phyloP scores from a whole-genome alignment of 805 yeast genomes.

The Yamadazyma tumulicola region DNA sequence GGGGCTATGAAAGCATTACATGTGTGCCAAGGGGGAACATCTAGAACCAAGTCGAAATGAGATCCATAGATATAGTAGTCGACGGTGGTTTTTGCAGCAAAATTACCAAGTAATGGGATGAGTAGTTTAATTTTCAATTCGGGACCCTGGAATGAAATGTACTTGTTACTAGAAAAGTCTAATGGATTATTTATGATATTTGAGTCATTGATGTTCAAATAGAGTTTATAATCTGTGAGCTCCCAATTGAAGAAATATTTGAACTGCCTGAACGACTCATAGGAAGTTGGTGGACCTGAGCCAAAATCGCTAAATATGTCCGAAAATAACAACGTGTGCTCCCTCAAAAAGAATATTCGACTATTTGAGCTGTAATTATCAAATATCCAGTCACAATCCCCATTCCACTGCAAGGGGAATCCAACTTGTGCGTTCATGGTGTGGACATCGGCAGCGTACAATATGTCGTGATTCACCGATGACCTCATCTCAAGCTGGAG shows the following conservation, averaged over 20 bases:
- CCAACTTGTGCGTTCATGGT: constrained; percentile 53
- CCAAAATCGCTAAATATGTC: constrained; percentile 78
- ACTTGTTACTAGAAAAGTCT: constrained; percentile 78
- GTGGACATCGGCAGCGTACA: constrained; percentile 62
- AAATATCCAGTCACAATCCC: constrained; percentile 65
- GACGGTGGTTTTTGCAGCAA: constrained; percentile 49
- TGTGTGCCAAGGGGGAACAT: constrained; percentile 93
- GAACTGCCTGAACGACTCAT: constrained; percentile 75
- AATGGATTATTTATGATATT: constrained; percentile 88
- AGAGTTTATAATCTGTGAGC: constrained; percentile 53
- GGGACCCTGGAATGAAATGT: constrained; percentile 68
- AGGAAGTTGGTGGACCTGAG: constrained; percentile 66
- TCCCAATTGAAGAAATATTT: constrained; percentile 60
- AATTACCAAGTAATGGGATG: constrained; percentile 59
- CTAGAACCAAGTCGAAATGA: constrained; percentile 56
- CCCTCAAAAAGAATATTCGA: constrained; percentile 68
- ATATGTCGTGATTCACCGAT: constrained; percentile 83
- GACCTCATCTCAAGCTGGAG: constrained; percentile 63
- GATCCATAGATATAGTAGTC: constrained; percentile 54
- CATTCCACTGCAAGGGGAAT: constrained; percentile 83
- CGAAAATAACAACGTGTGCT: constrained; percentile 69
- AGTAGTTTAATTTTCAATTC: constrained; percentile 41
- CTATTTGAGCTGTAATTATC: constrained; percentile 49
- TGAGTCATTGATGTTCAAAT: constrained; percentile 77
- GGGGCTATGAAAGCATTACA: constrained; percentile 61